These are phyloP conservation scores for Hyaloscypha variabilis DNA, from an alignment of 495 filamentous ascomycete species.

Conservation along the genomic window DNA sequence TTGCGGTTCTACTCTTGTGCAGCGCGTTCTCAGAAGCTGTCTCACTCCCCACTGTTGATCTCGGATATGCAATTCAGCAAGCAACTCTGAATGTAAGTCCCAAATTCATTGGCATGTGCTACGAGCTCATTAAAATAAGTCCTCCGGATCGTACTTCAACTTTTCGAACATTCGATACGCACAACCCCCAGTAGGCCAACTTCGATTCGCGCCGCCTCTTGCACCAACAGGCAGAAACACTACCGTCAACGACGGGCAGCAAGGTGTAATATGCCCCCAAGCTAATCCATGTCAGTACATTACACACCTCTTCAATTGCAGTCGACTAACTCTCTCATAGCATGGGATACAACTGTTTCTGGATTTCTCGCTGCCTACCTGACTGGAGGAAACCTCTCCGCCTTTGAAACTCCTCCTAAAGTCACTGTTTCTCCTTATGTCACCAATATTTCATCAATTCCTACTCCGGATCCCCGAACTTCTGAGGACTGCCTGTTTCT, in stretches of 20 bases:
- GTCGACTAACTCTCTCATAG: constrained; percentile 23
- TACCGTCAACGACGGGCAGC: no score
- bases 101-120: no score
- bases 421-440: no score
- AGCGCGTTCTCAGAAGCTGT: no score
- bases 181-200: constrained; percentile 52
- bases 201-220: constrained; percentile 52
- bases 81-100: constrained; percentile 18
- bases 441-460: background rate
- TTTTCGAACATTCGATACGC: constrained; percentile 64
- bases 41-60: constrained; percentile 29
- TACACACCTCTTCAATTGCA: constrained; percentile 7
- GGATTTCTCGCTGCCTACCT: no score
- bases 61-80: constrained; percentile 37
- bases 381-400: no score
- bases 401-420: no score
- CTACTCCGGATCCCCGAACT: constrained; percentile 4
- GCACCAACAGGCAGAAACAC: constrained; percentile 32
- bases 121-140: background rate
- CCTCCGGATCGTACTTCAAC: constrained; percentile 41
- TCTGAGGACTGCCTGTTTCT: constrained; percentile 27
- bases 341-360: no score
- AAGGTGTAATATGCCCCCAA: no score
- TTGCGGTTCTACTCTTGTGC: no score
- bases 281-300: no score